Evolutionary conservation across 352 stramenopile species (phyloP), one percentile per base, ranked within the genome.

Genomic region (Thalassiosira hispida): DNA sequence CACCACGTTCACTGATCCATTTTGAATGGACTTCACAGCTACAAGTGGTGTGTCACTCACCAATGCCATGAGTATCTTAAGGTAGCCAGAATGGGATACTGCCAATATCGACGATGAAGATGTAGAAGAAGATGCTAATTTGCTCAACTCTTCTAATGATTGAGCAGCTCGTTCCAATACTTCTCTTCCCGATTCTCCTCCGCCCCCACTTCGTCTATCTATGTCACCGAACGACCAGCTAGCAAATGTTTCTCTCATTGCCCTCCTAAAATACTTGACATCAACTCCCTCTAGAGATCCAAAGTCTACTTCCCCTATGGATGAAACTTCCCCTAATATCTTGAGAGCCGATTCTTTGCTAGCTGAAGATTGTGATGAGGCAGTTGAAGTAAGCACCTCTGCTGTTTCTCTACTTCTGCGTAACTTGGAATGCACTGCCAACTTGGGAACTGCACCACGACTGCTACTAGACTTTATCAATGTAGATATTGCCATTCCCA

Each of bases 1-100:
- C 14, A 93, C 52, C 8, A 93, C 81, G 77, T 88, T 91, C 4
- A 93, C 78, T 51, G 75, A 85, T 38, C 83, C 80, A 77, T 93
- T 93, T 23, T 80, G 63, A 52, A 85, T 73, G n/a, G n/a, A n/a
- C n/a, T 40, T 83, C 80, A 49, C 68, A 68, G 7, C 27, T 22
- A 73, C 42, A 47, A 93, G 72, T 33, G 87, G 71, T 55, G 77
- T 52, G 61, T 91, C 74, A 57, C 73, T 52, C 11, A 85, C 64
- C 46, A 88, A 52, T 9, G 73, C 75, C 18, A 93, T 64, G 16
- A 93, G 33, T 4, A 90, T 73, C 63, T 81, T 61, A 33, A 93
- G 61, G 76, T 85, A 93, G 0, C 78, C 71, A 55, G 85, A 91
- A 81, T 93, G 87, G 0, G 75, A 81, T 7, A 93, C 83, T 33